Conservation (phyloP, 768 basidiomycete genomes). For the Chlorophyllum brunneum region DNA sequence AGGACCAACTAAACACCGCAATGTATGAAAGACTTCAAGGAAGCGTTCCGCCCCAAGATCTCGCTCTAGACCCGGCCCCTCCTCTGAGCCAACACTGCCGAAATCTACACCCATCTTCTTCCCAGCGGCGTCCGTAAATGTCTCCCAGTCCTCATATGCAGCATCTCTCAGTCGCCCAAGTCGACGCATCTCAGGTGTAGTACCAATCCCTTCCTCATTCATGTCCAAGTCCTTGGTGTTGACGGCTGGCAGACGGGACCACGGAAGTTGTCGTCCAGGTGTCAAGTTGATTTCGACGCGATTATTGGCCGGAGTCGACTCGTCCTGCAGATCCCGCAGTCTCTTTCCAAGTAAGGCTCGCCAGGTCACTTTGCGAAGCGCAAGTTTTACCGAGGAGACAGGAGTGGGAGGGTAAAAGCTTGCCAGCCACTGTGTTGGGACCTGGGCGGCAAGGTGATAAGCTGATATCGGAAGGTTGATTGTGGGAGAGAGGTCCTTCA, state of each 20-base stretch:
- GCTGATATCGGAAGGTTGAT: conserved; percentile 44
- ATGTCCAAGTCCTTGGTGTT: not conserved
- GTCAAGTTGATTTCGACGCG: not conserved
- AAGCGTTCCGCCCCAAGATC: conserved; percentile 29
- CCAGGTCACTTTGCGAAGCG: conserved; percentile 68
- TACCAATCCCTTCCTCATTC: conserved; percentile 1
- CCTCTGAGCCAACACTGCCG: conserved; percentile 1
- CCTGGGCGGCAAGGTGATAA: conserved; percentile 69
- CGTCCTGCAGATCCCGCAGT: not conserved
- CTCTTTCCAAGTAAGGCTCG: conserved; percentile 48
- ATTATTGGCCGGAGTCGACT: not conserved
- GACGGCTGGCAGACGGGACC: conserved; percentile 18
- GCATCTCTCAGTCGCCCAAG: conserved; percentile 47
- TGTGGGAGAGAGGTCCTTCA: conserved; percentile 29
- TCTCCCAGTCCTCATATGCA: conserved; percentile 46
- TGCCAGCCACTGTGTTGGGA: conserved; percentile 58
- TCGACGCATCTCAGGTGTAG: conserved; percentile 10
- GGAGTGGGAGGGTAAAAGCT: conserved; percentile 20
- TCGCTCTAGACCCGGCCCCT: conserved; percentile 5
- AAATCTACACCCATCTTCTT: conserved; percentile 25
- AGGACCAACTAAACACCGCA: conserved; percentile 68
- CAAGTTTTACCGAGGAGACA: conserved; percentile 36
- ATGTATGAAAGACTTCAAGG: conserved; percentile 57
- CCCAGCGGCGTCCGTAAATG: conserved; percentile 34
- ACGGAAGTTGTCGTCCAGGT: conserved; percentile 13